Evolutionary conservation across 192 early-diverging fungal species (phyloP).

Genomic region (Backusella westeae): DNA sequence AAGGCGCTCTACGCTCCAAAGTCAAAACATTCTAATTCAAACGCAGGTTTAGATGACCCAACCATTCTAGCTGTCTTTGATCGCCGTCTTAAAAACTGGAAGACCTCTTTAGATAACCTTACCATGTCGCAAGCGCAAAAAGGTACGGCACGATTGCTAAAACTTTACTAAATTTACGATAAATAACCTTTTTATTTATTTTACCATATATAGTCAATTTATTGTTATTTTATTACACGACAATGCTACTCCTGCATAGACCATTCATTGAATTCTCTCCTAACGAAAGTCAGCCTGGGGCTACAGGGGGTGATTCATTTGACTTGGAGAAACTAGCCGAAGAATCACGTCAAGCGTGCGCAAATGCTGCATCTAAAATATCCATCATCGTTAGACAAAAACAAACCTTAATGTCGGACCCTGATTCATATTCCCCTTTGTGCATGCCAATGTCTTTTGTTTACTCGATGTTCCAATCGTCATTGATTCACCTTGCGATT

Average conservation of each 20-base stretch:
- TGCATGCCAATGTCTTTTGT: slow-evolving; percentile 21
- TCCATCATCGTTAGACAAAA: slow-evolving; percentile 5
- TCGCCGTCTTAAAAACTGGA: slow-evolving; percentile 30
- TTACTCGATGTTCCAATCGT: slow-evolving; percentile 28
- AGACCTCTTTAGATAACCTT: slow-evolving; percentile 12
- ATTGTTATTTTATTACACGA: slow-evolving; percentile 43
- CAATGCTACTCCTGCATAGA: slow-evolving; percentile 46
- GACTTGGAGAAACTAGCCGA: slow-evolving; percentile 2
- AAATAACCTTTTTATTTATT: background rate
- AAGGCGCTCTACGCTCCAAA: slow-evolving; percentile 48
- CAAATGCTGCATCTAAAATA: slow-evolving; percentile 20
- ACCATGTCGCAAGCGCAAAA: slow-evolving; percentile 19
- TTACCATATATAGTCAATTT: slow-evolving; percentile 8
- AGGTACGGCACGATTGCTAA: slow-evolving; percentile 12
- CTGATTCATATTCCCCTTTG: slow-evolving; percentile 4
- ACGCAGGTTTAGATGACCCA: slow-evolving; percentile 38
- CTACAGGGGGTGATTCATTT: background rate
- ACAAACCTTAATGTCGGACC: background rate
- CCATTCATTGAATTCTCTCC: slow-evolving; percentile 42
- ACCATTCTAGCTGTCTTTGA: slow-evolving; percentile 45
- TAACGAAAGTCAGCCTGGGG: background rate
- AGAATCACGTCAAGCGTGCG: slow-evolving; percentile 24
- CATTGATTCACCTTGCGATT: slow-evolving; percentile 1
- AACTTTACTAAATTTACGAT: slow-evolving; percentile 8
- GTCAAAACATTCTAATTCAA: slow-evolving; percentile 39